Base-by-base conservation (phyloP, 2,329 filamentous ascomycete genomes). In the Penicillium polonicum region DNA sequence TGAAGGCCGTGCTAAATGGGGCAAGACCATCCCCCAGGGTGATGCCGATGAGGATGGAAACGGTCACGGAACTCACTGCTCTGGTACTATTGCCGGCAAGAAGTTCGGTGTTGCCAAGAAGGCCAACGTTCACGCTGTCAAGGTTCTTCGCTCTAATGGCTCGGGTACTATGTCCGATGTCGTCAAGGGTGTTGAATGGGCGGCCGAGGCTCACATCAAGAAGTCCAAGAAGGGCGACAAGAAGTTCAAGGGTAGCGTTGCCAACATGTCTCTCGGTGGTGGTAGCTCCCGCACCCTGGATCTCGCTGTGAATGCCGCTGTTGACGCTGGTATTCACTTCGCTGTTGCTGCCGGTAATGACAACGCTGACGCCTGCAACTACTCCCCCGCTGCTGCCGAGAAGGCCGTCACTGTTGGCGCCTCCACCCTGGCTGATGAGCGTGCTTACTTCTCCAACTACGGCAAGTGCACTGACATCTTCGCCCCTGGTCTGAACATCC, bases 71-170 rank as follows among this genome's bases (percentile, higher is more conserved):
- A 99, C 94, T 72, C 94, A 99, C 85, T 99, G 94, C 87, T 97
- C 94, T 64, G 94, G 94, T 70, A 99, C 95, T 62, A 88, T 99
- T 71, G 94, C 90, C 65, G 94, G 95, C 75, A 95, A 94, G 87
- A 97, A 96, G 83, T 99, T 96, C 75, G 94, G 94, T 85, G 94
- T 99, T 64, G 93, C 94, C 76, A 99, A 99, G 88, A 97, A 97
- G 86, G 94, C 95, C 74, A 87, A 91, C 69, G 83, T 99, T 77
- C 92, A 95, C 73, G 94, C 94, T 65, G 92, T 99, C 83, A 99
- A 99, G 88, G 94, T 99, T 41, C 89, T 99, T 69, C 87, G 89
- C 75, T 97, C 93, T 70, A 99, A 96, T 79, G 94, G 94, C 70
- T 97, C 93, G 49, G 94, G 94, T 71, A 92, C 91, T 75, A 99